Evolutionary conservation across 495 filamentous ascomycete genomes (phyloP), one percentile per base, ranked within the genome.

Genomic region (Tirmania nivea): DNA sequence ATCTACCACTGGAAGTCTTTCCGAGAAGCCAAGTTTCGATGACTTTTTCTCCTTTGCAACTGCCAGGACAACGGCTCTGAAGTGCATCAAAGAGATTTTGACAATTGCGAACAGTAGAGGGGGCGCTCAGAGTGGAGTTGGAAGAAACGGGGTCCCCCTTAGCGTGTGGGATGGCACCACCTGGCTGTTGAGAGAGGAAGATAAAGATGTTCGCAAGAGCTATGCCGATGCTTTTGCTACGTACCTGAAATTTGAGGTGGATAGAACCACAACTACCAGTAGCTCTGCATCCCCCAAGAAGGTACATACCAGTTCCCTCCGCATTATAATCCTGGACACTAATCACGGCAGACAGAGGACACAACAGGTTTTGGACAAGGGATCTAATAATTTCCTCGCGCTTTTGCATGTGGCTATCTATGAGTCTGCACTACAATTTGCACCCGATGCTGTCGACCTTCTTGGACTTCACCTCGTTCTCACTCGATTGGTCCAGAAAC

Each of bases 81-180:
- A 77, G 58, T 78, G 83, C 3, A 78, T 93, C 63, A 88, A 84
- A 63, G 75, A 80, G 47, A 82, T 94, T 51, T 67, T 95, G 3
- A 66, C 77, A 8, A 82, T 92, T 17, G 48, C 48, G 12, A 19
- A 50, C 12, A 76, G 73, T 31, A 31, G 48, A 9, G 73, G 86
- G 42, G 76, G 77, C 53, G 48, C 48, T 16, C 48, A 50, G 20
- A 76, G 73, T 31, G 48, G 48, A 10, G 73, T 86, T 47, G 76
- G 77, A 1, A 75, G 88, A 55, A 84, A 80, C 59, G 75, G 68
- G 34, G 84, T 93, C 2, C 77, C 78, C 3, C 72, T 89, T 36
- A 72, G 81, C 37, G 80, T 84, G 0, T 95, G 88, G 88, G 85
- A 94, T 65, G 84, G 84, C 11, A 92, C 87, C 0, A 84, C 94